Evolutionary conservation across 768 basidiomycete genomes (phyloP).

Genomic region (Pleurotus ostreatus): DNA sequence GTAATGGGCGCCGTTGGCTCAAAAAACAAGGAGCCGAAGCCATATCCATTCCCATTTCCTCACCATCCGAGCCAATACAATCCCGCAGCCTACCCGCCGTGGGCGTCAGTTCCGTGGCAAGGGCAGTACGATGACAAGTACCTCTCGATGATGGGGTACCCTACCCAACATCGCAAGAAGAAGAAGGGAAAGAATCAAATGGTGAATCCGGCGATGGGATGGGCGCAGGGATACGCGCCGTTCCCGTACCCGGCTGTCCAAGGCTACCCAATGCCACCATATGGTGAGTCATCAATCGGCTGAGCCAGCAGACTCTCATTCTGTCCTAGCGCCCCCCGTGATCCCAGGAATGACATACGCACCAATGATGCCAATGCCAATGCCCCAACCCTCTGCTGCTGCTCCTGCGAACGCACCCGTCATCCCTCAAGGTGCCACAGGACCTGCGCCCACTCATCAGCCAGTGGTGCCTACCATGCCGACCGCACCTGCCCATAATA

Average conservation of each 20-base stretch:
- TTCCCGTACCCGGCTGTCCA: background rate
- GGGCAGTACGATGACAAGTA: slow-evolving; percentile 2
- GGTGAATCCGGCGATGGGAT: background rate
- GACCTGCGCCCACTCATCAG: background rate
- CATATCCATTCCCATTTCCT: slow-evolving; percentile 5
- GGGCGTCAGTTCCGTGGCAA: slow-evolving; percentile 2
- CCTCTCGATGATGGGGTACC: background rate
- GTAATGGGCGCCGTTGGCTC: slow-evolving; percentile 4
- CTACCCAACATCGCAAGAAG: slow-evolving; percentile 1
- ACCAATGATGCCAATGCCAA: slow-evolving; percentile 1
- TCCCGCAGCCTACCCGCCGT: background rate
- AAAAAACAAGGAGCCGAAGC: slow-evolving; percentile 5
- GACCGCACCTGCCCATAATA: background rate
- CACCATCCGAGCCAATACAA: background rate
- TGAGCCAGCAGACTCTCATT: background rate
- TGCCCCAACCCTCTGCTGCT: background rate
- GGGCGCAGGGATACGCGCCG: slow-evolving; percentile 3
- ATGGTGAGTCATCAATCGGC: background rate
- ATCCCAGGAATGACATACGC: slow-evolving; percentile 1
- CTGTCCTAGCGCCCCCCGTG: background rate
- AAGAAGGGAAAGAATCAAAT: slow-evolving; percentile 2
- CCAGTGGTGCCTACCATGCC: slow-evolving; percentile 4
- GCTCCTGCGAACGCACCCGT: background rate
- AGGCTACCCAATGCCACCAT: slow-evolving; percentile 5
- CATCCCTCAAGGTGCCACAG: background rate